Conservation (phyloP, 768 basidiomycete species). For the Leccinum disarticulatum region DNA sequence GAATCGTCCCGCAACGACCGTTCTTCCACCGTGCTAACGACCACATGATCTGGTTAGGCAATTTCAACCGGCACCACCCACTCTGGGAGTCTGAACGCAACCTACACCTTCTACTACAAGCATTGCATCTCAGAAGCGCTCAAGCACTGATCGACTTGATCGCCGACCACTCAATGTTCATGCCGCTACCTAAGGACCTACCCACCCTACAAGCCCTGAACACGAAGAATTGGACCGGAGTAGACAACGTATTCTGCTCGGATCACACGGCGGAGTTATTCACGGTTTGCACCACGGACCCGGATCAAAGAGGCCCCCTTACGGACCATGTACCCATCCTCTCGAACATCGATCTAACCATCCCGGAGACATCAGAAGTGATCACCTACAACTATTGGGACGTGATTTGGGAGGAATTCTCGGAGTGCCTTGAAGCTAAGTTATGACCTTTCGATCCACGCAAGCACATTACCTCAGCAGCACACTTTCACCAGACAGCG, state of each 20-base stretch:
- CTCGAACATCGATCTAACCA: neutral
- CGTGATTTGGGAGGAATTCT: neutral
- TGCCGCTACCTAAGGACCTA: no score
- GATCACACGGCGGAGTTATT: neutral
- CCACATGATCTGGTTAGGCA: no score
- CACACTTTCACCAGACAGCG: neutral
- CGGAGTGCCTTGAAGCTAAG: neutral
- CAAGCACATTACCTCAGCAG: neutral
- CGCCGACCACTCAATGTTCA: no score
- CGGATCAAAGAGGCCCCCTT: rapidly evolving
- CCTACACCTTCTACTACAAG: no score
- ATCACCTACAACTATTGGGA: neutral
- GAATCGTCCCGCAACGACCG: no score
- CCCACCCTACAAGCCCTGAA: no score
- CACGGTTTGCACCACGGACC: neutral
- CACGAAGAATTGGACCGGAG: conserved; percentile 29
- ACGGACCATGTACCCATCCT: neutral
- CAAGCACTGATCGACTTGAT: no score
- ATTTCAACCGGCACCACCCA: no score
- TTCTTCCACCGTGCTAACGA: no score
- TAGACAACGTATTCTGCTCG: conserved; percentile 37
- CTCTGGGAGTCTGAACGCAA: no score
- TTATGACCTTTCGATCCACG: rapidly evolving
- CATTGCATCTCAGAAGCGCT: no score
- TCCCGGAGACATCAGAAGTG: neutral